Evolutionary conservation across 2,329 filamentous ascomycete genomes (phyloP), one percentile per base, ranked within the genome.

Genomic region (Diaporthe citri): DNA sequence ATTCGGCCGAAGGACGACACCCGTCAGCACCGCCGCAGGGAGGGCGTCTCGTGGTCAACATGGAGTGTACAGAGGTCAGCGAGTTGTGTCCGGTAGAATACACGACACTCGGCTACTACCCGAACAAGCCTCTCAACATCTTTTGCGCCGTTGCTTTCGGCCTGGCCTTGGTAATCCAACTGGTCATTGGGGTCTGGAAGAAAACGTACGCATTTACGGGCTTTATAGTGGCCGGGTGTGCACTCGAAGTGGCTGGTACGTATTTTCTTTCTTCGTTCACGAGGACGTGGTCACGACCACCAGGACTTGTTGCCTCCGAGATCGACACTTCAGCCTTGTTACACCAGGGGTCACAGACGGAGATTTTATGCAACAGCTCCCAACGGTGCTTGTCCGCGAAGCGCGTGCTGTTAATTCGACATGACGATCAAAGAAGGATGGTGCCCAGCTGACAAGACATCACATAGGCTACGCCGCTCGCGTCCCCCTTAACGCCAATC

Each of bases 61-160:
- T 57, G 70, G 79, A 79, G 25, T 88, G 86, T 77, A 82, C 78
- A 8, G 79, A 84, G 22, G 82, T 90, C 76, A 83, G 84, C 12
- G 74, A 79, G 3, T 73, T 78, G 52, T 91, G 89, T 77, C 88
- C 88, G n/a, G 88, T 90, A 77, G 75, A 83, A 55, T 83, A 82
- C 41, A 90, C 89, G 3, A 88, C 89, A 17, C 82, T 89, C 46
- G 89, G 89, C 64, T 92, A 92, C 82, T 85, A 86, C 46, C 90
- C 90, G 9, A 90, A 89, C 78, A 79, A 86, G n/a, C 87, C 87
- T 64, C 87, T 89, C 77, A 90, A 90, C 80, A 83, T 86, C 78
- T 88, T 91, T 79, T 89, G 90, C 80, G 82, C 86, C 56, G 81
- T 86, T 70, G 84, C 83, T 28, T 92, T 90, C 75, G 88, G 83